Conservation (phyloP, 1,139 yeast species). For the Protomyces pachydermus region DNA sequence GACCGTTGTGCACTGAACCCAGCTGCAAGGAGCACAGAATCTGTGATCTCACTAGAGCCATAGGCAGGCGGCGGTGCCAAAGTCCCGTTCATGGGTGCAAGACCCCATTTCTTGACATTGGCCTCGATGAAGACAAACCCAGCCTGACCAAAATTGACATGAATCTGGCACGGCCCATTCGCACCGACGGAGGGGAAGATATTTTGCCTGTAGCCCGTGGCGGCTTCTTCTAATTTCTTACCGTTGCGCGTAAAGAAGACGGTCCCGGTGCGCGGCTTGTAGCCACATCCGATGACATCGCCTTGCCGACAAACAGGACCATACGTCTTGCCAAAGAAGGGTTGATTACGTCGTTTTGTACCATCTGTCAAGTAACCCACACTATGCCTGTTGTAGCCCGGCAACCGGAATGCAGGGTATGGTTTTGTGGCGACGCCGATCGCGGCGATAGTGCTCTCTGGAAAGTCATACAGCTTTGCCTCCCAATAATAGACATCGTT, state of each 20-base stretch:
- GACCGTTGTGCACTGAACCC: constrained; percentile 14
- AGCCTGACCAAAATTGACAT: constrained; percentile 80
- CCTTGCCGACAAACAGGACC: constrained; percentile 76
- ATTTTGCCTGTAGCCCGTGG: constrained; percentile 62
- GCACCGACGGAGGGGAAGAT: constrained; percentile 88
- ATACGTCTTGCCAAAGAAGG: constrained; percentile 56
- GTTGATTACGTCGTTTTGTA: constrained; percentile 71
- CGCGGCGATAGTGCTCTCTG: constrained; percentile 52
- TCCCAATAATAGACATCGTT: constrained; percentile 92
- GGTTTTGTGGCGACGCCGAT: constrained; percentile 85
- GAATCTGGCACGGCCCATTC: constrained; percentile 65
- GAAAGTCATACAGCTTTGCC: constrained; percentile 65
- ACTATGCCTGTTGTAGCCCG: constrained; percentile 67
- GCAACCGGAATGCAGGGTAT: constrained; percentile 80
- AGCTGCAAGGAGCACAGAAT: constrained; percentile 19
- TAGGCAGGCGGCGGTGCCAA: constrained; percentile 76
- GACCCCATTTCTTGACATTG: constrained; percentile 86
- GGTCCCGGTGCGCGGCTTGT: constrained; percentile 70
- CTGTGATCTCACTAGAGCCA: constrained; percentile 37
- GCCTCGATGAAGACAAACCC: constrained; percentile 96
- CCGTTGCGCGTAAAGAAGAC: constrained; percentile 90
- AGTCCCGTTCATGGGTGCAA: constrained; percentile 69
- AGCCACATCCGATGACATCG: constrained; percentile 91
- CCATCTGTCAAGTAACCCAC: constrained; percentile 88
- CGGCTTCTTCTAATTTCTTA: constrained; percentile 73